Evolutionary conservation across 768 basidiomycete species (phyloP), one percentile per base, ranked within the genome.

Genomic region (Tulasnella sp.): DNA sequence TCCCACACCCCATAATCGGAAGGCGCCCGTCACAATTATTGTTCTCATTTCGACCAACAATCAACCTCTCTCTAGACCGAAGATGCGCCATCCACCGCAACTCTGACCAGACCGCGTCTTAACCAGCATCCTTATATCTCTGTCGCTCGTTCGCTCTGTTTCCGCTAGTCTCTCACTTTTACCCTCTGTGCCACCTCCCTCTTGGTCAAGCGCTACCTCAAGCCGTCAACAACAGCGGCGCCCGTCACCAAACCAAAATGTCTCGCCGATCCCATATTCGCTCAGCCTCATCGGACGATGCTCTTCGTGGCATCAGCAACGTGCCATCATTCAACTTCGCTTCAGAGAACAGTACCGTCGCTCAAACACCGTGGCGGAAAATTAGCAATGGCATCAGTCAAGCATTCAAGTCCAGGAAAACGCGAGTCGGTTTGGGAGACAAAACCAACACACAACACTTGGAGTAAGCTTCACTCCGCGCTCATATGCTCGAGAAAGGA

Each of bases 341-440:
- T 36, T 68, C 62, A 6, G 62, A 68, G 62, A 68, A 68, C 62
- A 16, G 62, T 14, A 1, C 62, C 31, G 62, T 68, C 76, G 48
- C 76, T 31, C 76, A 77, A 62, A 77, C 76, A 39, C 76, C 76
- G 12, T 77, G 76, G 76, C 24, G 76, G 16, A 77, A 71, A n/a
- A 77, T 77, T 38, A 77, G 76, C 38, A 58, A 40, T 71, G 76
- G 76, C 27, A 77, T 77, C 56, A 56, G 48, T 27, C 76, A 58
- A 36, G 76, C 76, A 1, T 77, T 31, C 18, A 77, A 39, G 42
- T 21, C 31, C 16, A 46, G 52, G 34, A 77, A 39, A 21, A 58
- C 36, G 40, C 6, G 44, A n/a, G 46, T 19, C 0, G 40, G 40
- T 39, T 39, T 62, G 19, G 56, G 62, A 16, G 76, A 71, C 27